These are phyloP conservation scores for Trichoderma pleuroti DNA, from an alignment of 2,329 filamentous ascomycete species.

Conservation along the genomic window DNA sequence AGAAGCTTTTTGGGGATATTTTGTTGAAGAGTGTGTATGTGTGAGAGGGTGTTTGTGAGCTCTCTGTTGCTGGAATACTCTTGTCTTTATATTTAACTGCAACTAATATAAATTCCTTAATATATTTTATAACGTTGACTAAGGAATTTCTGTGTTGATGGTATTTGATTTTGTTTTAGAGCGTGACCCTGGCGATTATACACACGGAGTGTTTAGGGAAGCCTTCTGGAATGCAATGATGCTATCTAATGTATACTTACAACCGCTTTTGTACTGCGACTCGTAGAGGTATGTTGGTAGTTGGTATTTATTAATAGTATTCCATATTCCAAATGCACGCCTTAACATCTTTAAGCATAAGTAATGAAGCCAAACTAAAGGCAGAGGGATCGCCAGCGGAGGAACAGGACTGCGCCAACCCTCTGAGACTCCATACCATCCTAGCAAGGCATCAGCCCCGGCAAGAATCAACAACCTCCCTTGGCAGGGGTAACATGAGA, in stretches of 20 bases:
- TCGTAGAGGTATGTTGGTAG: not conserved
- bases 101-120: not conserved
- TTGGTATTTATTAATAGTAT: not conserved
- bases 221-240: not conserved
- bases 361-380: not conserved
- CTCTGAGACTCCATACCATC: not conserved
- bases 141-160: not conserved
- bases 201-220: not conserved
- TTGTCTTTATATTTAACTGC: not conserved
- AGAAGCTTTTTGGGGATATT: not conserved
- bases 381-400: not conserved
- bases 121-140: not conserved
- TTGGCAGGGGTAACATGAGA: not conserved
- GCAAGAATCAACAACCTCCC: not conserved
- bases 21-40: not conserved
- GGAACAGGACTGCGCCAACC: not conserved
- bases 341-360: not conserved
- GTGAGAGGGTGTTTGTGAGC: not conserved
- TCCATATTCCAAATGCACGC: not conserved
- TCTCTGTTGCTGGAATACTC: not conserved
- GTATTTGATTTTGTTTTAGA: not conserved
- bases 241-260: not conserved
- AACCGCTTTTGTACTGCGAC: not conserved
- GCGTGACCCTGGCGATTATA: not conserved
- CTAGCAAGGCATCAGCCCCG: not conserved